Conservation (phyloP, 1,284 basidiomycete species). For the Calocybe gambosa region DNA sequence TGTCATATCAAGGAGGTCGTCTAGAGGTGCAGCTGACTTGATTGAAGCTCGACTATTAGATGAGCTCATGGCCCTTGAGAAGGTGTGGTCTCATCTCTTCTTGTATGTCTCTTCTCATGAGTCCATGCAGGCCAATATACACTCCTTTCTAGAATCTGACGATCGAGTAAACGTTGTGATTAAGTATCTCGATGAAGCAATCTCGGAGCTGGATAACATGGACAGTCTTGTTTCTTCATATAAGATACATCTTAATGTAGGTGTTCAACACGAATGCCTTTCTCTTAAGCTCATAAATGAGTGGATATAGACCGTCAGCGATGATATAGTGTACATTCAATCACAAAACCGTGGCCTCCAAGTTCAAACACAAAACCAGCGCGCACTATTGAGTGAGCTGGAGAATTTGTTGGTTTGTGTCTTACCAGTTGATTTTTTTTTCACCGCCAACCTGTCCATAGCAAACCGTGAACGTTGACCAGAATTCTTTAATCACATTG, state of each 20-base stretch:
- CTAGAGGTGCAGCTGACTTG: slow-evolving; percentile 75
- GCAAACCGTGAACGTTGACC: slow-evolving; percentile 92
- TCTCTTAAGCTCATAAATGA: slow-evolving; percentile 9
- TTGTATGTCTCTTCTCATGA: slow-evolving; percentile 6
- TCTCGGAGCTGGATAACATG: slow-evolving; percentile 83
- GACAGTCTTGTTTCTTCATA: slow-evolving; percentile 84
- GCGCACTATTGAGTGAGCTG: slow-evolving; percentile 73
- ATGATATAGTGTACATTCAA: slow-evolving; percentile 96
- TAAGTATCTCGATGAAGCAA: slow-evolving; percentile 82
- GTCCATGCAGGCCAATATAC: slow-evolving; percentile 80
- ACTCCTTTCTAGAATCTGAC: slow-evolving; percentile 94
- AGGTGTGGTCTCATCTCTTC: slow-evolving; percentile 43
- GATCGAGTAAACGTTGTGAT: slow-evolving; percentile 84
- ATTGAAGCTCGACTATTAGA: slow-evolving; percentile 84
- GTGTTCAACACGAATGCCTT: slow-evolving; percentile 20
- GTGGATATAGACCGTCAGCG: slow-evolving; percentile 71
- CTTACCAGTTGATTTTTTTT: not conserved
- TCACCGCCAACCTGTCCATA: slow-evolving; percentile 24
- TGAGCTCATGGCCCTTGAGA: slow-evolving; percentile 86
- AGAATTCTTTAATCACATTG: slow-evolving; percentile 68
- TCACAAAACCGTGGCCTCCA: slow-evolving; percentile 95
- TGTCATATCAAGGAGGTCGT: slow-evolving; percentile 53
- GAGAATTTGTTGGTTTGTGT: slow-evolving; percentile 73
- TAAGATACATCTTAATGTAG: slow-evolving; percentile 89
- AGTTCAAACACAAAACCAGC: slow-evolving; percentile 96